Conservation (phyloP, 257 asterid genomes). For the Gentiana straminea region DNA sequence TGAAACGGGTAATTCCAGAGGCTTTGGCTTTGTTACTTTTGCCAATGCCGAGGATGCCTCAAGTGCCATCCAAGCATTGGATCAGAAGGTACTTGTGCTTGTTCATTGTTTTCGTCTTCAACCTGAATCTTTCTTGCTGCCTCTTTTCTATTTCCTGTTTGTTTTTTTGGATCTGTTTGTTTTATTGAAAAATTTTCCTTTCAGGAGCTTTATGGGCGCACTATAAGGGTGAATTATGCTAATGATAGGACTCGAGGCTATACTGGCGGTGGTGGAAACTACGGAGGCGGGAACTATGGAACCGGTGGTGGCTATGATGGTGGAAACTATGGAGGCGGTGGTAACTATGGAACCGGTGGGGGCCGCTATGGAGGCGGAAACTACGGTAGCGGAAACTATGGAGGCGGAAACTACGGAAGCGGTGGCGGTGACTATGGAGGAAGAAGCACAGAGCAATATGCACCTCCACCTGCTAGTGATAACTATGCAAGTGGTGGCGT, state of each 20-base stretch:
- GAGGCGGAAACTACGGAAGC: slow-evolving; percentile 2
- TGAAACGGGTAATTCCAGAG: slow-evolving; percentile 72
- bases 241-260: slow-evolving; percentile 52
- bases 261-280: slow-evolving; percentile 32
- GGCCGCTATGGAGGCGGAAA: slow-evolving; percentile 6
- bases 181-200: neutral
- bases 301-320: slow-evolving; percentile 1
- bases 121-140: no score
- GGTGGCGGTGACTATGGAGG: slow-evolving; percentile 6
- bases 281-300: slow-evolving; percentile 12
- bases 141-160: no score
- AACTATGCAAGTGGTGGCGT: neutral
- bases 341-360: slow-evolving; percentile 1
- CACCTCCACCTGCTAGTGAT: neutral
- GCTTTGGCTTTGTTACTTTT: slow-evolving; percentile 80
- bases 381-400: slow-evolving; percentile 12
- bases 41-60: slow-evolving; percentile 56
- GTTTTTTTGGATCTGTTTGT: no score
- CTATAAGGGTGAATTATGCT: slow-evolving; percentile 56
- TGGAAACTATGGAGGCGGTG: slow-evolving; percentile 6
- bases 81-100: slow-evolving; percentile 46
- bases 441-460: neutral
- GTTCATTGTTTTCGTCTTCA: neutral
- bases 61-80: slow-evolving; percentile 87
- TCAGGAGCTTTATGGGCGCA: slow-evolving; percentile 80